Conservation (phyloP, 164 flowering plant species). For the Aristolochia californica region DNA sequence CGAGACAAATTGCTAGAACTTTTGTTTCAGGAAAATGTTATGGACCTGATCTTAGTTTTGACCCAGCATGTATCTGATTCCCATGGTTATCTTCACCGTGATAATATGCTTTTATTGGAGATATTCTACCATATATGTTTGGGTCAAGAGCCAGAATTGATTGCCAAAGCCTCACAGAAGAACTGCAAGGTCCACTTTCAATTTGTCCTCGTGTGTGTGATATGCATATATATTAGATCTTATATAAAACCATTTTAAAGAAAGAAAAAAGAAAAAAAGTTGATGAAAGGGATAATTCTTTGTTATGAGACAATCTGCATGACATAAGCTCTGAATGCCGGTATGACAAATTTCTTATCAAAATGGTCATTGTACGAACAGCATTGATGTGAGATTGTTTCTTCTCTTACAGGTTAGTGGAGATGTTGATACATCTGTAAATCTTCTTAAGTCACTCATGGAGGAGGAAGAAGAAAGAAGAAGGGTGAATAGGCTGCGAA, state of each 20-base stretch:
- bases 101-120: constrained; percentile 83
- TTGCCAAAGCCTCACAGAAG: constrained; percentile 41
- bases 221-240: no score
- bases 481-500: constrained; percentile 30
- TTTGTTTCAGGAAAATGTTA: constrained; percentile 76
- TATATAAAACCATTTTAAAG: no score
- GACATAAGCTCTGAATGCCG: no score
- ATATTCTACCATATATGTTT: constrained; percentile 55
- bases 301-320: no score
- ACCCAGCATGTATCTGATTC: constrained; percentile 66
- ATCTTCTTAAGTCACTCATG: constrained; percentile 52
- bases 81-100: constrained; percentile 52
- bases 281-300: no score
- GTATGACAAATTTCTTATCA: no score
- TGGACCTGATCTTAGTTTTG: constrained; percentile 66
- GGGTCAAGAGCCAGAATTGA: constrained; percentile 72
- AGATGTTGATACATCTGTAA: constrained; percentile 31
- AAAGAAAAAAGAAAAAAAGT: no score
- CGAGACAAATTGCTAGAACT: constrained; percentile 74
- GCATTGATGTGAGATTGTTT: no score
- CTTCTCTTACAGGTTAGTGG: constrained; percentile 30
- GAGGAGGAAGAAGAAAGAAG: constrained; percentile 70
- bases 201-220: no score
- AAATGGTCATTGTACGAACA: no score
- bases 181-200: constrained; percentile 38